Conservation (phyloP, 768 basidiomycete species). For the Xerocomellus dryophilus region DNA sequence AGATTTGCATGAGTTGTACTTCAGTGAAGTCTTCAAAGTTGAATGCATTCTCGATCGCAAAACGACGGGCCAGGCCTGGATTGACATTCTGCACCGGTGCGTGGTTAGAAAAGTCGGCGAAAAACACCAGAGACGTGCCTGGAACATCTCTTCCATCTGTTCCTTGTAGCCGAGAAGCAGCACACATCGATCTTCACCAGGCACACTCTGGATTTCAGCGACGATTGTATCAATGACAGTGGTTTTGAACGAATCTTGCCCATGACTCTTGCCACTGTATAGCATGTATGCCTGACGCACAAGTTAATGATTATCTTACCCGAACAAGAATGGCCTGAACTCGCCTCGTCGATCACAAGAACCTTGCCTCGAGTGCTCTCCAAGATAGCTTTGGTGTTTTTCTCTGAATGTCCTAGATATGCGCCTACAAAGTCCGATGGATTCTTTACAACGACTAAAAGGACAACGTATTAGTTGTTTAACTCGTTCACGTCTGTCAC, state of each 20-base stretch:
- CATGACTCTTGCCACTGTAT: constrained; percentile 40
- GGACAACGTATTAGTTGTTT: background rate
- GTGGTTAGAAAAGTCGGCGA: background rate
- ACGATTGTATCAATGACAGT: constrained; percentile 74
- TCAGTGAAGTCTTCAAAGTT: constrained; percentile 64
- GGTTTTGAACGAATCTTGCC: constrained; percentile 53
- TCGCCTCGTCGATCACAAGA: constrained; percentile 66
- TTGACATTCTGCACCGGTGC: constrained; percentile 55
- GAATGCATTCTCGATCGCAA: constrained; percentile 67
- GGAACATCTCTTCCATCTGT: constrained; percentile 73
- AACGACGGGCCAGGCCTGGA: constrained; percentile 62
- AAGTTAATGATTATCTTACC: background rate
- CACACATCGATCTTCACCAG: constrained; percentile 69
- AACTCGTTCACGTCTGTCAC: background rate
- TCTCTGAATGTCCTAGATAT: constrained; percentile 58
- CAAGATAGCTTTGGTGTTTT: constrained; percentile 61
- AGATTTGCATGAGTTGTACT: constrained; percentile 47
- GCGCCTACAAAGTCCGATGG: constrained; percentile 67
- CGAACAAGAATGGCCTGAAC: constrained; percentile 12
- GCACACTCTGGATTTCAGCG: constrained; percentile 66
- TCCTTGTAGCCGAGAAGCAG: constrained; percentile 63
- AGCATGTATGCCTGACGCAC: constrained; percentile 42
- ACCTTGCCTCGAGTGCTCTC: constrained; percentile 60
- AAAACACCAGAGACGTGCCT: constrained; percentile 37
- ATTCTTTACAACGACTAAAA: constrained; percentile 60